These are phyloP conservation scores for Fraxinus sp. DNA, from an alignment of 305 asterid genomes.

Conservation along the genomic window DNA sequence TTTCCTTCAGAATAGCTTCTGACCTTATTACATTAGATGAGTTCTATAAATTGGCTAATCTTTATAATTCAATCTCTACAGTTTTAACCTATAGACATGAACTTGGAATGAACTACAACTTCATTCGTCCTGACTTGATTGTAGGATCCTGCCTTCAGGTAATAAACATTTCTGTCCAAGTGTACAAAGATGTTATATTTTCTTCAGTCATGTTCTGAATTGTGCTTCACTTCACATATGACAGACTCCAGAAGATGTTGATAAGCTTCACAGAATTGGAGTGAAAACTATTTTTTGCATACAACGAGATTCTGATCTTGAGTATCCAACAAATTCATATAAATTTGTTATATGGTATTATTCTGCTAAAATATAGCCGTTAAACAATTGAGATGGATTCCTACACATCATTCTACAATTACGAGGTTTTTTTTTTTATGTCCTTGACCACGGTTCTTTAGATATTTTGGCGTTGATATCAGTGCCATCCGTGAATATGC, in stretches of 20 bases:
- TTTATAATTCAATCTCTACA: slow-evolving; percentile 29
- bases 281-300: slow-evolving; percentile 92
- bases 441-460: slow-evolving; percentile 53
- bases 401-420: neutral
- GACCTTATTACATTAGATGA: neutral
- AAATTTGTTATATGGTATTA: slow-evolving; percentile 9
- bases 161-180: slow-evolving; percentile 14
- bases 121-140: slow-evolving; percentile 83
- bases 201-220: slow-evolving; percentile 13
- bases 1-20: neutral
- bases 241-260: slow-evolving; percentile 91
- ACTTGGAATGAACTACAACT: slow-evolving; percentile 92
- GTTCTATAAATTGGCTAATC: slow-evolving; percentile 21
- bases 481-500: slow-evolving; percentile 74
- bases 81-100: slow-evolving; percentile 92
- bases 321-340: slow-evolving; percentile 59
- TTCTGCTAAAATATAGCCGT: neutral
- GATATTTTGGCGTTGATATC: slow-evolving; percentile 88
- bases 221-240: slow-evolving; percentile 23
- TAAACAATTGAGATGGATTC: slow-evolving; percentile 16
- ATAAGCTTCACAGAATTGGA: slow-evolving; percentile 87
- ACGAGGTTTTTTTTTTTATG: slow-evolving; percentile 13
- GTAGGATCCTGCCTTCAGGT: slow-evolving; percentile 99
- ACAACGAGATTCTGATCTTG: slow-evolving; percentile 89
- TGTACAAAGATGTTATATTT: slow-evolving; percentile 18